Evolutionary conservation across 2,329 filamentous ascomycete species (phyloP).

Genomic region (Verticillium dahliae): DNA sequence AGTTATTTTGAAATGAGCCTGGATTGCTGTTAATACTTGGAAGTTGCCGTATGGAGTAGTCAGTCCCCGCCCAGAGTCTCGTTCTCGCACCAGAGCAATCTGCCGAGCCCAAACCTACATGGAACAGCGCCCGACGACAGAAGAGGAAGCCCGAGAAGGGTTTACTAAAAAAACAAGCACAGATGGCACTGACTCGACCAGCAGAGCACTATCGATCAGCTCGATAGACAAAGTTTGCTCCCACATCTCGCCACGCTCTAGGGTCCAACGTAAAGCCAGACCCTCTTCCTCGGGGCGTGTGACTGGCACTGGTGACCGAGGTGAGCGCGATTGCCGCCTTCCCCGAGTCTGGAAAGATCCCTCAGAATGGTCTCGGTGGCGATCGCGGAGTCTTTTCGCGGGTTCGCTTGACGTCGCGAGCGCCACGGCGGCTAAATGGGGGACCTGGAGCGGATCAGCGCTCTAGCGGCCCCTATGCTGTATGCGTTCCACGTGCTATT

Average conservation of each 20-base stretch:
- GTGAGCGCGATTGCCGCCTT: neutral
- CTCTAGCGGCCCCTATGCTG: neutral
- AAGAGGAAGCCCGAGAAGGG: neutral
- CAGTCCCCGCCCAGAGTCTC: neutral
- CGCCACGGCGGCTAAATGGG: neutral
- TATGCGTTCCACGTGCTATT: neutral
- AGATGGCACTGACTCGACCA: neutral
- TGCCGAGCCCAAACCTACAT: neutral
- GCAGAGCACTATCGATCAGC: neutral
- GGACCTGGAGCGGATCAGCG: neutral
- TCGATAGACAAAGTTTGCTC: neutral
- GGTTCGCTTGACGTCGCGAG: neutral
- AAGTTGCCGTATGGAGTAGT: neutral
- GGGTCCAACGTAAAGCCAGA: neutral
- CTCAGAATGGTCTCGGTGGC: neutral
- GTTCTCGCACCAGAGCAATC: neutral
- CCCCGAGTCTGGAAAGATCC: neutral
- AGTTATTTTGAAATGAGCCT: neutral
- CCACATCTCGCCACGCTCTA: neutral
- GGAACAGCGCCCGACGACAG: neutral
- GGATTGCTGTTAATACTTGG: neutral
- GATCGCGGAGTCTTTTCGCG: neutral
- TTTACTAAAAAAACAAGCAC: neutral
- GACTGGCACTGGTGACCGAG: neutral
- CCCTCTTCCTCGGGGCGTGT: neutral